Base-by-base conservation (phyloP, 257 asterid species). In the Paulownia fortunei region DNA sequence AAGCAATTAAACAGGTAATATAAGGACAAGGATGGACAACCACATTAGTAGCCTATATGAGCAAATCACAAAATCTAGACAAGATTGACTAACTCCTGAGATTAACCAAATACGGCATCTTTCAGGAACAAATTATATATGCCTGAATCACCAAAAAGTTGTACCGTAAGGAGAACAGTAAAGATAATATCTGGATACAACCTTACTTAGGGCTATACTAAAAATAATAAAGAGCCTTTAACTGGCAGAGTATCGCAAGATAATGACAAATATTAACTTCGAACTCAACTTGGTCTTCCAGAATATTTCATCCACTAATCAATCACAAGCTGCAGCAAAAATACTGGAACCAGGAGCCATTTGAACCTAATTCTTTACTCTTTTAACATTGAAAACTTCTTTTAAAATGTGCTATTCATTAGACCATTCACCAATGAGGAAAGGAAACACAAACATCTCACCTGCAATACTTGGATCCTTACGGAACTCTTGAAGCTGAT, bases 401-500 rank as follows among this genome's bases (percentile, higher is more conserved):
- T 79, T 18, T 11, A 15, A 24, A 54, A 68, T 39, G 47, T 68
- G 10, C 41, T 66, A 69, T 47, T 77, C 15, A 24, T 24, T 61
- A 54, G 54, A 69, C 47, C 42, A 76, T 39, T 21, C 58, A 81
- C 61, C 65, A 80, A 76, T 37, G 51, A 66, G 66, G 41, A 59
- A 65, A 86, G 34, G 44, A 80, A 76, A 47, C 44, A 76, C 18
- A 21, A 74, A 70, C 27, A 79, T 71, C 88, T 83, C 79, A 91
- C 98, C 91, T 82, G 90, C 81, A 77, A 93, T 74, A 69, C 73
- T 82, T 76, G 87, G 93, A 87, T 93, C 96, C 85, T 83, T 85
- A 44, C 88, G 86, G 81, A 96, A 96, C 46, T 44, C 76, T 44
- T 89, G 89, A 46, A 96, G 92, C 87, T 93, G 93, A 72, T 81